Evolutionary conservation across 345 rosid species (phyloP), one percentile per base, ranked within the genome.

Genomic region (Lepidium sativum): DNA sequence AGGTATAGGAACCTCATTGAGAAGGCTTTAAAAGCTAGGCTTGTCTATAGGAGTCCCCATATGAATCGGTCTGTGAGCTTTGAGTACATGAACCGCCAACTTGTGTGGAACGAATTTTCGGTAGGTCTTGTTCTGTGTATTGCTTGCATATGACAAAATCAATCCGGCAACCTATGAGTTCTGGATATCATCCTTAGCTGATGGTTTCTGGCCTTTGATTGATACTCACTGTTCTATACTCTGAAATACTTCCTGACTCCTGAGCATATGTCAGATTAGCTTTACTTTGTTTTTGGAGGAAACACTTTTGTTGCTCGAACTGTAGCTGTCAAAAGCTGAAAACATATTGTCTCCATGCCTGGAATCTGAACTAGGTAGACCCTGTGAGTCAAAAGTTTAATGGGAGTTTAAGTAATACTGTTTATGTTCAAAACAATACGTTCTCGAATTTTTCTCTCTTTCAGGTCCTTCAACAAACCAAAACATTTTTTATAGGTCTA

Each of bases 51-150:
- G 69, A 81, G 71, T 66, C 97, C 96, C 65, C 82, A 88, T 68
- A 95, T 95, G 97, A 95, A 91, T 69, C 82, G 95, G 67, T 91
- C 96, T 18, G 95, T 95, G 68, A 95, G 97, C 85, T 95, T 95
- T 42, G 96, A 95, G 87, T 91, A 95, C 82, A 88, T 91, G 97
- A 88, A 95, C 75, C 89, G 94, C 40, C 97, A 91, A 67, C 80
- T 95, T 66, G 97, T 95, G 77, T 94, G 97, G 99, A 94, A 94
- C 75, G 97, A 94, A 76, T 94, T 94, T 69, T 94, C 92, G 82
- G 97, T 91, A 88, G 78, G 69, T 73, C 54, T 50, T 68, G 63
- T 73, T 49, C 74, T 50, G 8, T 57, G 40, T 23, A 15, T 25
- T 51, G 14, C 54, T 20, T 47, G 12, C 43, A 13, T 54, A 23